Percentiles rank a stretch among this genome's conserved stretches.
Evolutionary conservation across 176 grass and related monocot genomes (phyloP).

Genomic region (Oryza brachyantha): DNA sequence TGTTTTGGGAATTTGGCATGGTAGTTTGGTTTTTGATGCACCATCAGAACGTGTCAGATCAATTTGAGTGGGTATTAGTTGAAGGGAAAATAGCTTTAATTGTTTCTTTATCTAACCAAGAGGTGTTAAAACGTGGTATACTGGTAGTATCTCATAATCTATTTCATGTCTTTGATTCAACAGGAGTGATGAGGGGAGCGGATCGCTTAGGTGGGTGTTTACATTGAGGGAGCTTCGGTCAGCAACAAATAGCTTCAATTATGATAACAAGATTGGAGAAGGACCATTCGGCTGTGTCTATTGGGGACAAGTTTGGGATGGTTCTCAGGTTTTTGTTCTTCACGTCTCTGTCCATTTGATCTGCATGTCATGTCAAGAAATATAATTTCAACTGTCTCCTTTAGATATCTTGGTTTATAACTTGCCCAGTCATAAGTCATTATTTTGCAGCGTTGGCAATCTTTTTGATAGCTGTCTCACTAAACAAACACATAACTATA

Average conservation of each 20-base stretch:
- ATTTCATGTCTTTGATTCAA: not conserved
- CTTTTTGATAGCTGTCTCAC: constrained; percentile 19
- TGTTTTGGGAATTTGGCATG: not conserved
- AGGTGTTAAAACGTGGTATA: not conserved
- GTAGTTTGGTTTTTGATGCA: not conserved
- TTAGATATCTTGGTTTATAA: not conserved
- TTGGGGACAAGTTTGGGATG: constrained; percentile 90
- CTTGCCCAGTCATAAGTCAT: not conserved
- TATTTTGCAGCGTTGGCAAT: constrained; percentile 16
- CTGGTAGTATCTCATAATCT: not conserved
- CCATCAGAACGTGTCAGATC: not conserved
- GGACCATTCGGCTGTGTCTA: constrained; percentile 67
- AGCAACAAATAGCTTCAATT: constrained; percentile 83
- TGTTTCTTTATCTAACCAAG: not conserved
- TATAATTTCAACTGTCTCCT: not conserved
- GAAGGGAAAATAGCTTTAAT: not conserved
- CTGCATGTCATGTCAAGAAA: not conserved
- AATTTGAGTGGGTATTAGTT: not conserved
- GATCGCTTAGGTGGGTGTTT: constrained; percentile 63
- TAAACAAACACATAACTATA: constrained; percentile 7
- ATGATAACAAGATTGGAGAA: constrained; percentile 87
- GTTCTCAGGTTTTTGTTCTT: constrained; percentile 60
- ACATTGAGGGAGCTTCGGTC: constrained; percentile 71
- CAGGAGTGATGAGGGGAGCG: constrained; percentile 44
- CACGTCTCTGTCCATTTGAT: constrained; percentile 3